Evolutionary conservation across 257 asterid species (phyloP).

Genomic region (Gentiana macrophylla): DNA sequence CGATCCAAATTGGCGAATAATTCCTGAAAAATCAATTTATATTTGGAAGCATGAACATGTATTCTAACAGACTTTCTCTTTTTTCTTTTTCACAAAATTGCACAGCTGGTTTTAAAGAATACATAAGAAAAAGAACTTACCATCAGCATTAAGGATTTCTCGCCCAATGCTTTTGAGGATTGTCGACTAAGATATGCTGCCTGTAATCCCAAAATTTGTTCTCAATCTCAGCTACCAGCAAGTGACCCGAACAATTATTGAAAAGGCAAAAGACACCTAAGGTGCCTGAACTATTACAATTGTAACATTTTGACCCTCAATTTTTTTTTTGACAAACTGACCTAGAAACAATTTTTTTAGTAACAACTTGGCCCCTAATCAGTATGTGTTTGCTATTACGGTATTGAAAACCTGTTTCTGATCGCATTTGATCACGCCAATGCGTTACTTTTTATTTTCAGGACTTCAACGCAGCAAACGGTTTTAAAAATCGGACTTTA

Average conservation of each 20-base stretch:
- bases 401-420: no score
- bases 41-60: neutral
- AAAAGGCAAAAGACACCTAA: neutral
- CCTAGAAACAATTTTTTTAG: constrained; percentile 65
- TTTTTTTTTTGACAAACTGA: constrained; percentile 24
- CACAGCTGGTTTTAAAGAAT: neutral
- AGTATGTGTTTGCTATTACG: constrained; percentile 21
- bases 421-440: no score
- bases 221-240: constrained; percentile 3
- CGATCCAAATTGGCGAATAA: constrained; percentile 69
- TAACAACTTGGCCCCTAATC: constrained; percentile 59
- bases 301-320: no score
- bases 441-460: no score
- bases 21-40: constrained; percentile 41
- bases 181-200: constrained; percentile 63
- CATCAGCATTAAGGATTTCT: constrained; percentile 55
- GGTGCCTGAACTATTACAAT: neutral
- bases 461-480: no score
- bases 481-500: no score
- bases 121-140: constrained; percentile 30
- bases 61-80: no score
- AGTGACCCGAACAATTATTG: neutral
- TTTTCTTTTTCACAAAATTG: neutral
- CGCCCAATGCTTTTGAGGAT: constrained; percentile 24
- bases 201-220: constrained; percentile 25